phyloP scores from a whole-genome alignment of 2,329 filamentous ascomycete genomes.

The Zarea fungicola region DNA sequence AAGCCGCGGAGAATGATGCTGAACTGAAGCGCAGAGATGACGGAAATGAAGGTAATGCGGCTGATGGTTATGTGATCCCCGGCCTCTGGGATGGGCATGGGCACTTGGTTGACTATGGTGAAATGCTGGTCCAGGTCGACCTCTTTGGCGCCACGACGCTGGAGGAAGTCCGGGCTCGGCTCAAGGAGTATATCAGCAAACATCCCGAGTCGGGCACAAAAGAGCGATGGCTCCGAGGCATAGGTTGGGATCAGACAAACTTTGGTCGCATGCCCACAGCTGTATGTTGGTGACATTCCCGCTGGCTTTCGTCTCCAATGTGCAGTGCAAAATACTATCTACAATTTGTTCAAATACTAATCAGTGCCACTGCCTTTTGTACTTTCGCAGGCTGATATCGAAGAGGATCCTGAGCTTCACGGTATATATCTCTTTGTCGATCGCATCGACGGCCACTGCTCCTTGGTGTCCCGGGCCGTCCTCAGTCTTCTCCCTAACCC shows the following conservation, averaged over 20 bases:
- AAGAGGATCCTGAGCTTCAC: conserved; percentile 44
- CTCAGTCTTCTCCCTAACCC: conserved; percentile 53
- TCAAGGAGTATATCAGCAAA: conserved; percentile 44
- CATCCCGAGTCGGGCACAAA: conserved; percentile 48
- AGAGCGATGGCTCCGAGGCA: conserved; percentile 58
- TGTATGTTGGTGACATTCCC: conserved; percentile 34
- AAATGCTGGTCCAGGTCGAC: conserved; percentile 61
- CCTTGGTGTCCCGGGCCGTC: conserved; percentile 62
- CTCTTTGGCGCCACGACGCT: conserved; percentile 55
- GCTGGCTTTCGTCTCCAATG: no score
- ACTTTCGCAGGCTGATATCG: conserved; percentile 44
- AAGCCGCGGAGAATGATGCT: conserved; percentile 28
- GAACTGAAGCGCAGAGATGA: conserved; percentile 16
- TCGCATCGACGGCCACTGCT: conserved; percentile 64
- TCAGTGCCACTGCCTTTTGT: no score
- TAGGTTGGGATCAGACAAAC: conserved; percentile 66
- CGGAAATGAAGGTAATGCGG: background rate
- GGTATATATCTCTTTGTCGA: conserved; percentile 64
- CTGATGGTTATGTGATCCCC: conserved; percentile 52
- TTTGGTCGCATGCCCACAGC: conserved; percentile 62
- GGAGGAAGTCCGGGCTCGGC: conserved; percentile 46
- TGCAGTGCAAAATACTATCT: no score
- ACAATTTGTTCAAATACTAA: no score
- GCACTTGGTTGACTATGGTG: conserved; percentile 60
- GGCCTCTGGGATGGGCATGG: conserved; percentile 69